Evolutionary conservation across 306 rosid genomes (phyloP).

Genomic region (Malus sieversii): DNA sequence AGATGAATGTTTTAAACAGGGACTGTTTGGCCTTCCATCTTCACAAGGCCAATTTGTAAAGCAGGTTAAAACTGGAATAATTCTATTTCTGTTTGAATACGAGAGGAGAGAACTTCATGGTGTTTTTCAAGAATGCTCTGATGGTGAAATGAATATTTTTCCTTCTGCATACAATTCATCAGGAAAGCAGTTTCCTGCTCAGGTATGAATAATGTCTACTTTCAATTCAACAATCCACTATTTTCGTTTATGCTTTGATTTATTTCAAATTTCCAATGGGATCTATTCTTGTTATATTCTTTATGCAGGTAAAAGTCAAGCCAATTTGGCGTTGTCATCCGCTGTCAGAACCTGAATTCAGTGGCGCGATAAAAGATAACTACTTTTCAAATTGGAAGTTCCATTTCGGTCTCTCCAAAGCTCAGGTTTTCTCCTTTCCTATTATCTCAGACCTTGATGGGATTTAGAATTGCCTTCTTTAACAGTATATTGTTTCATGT

Average conservation of each 20-base stretch:
- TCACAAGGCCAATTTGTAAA: slow-evolving; percentile 30
- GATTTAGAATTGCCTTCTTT: not conserved
- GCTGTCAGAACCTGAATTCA: slow-evolving; percentile 39
- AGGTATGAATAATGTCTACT: slow-evolving; percentile 30
- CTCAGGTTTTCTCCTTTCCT: slow-evolving; percentile 42
- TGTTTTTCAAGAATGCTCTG: slow-evolving; percentile 42
- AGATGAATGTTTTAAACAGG: slow-evolving; percentile 27
- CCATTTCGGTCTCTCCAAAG: slow-evolving; percentile 51
- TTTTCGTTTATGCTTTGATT: not conserved
- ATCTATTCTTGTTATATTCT: not conserved
- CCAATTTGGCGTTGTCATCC: slow-evolving; percentile 51
- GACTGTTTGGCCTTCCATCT: slow-evolving; percentile 40
- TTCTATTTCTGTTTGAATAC: slow-evolving; percentile 51
- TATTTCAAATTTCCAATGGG: not conserved
- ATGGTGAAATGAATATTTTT: slow-evolving; percentile 38
- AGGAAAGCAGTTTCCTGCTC: slow-evolving; percentile 50
- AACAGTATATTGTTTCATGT: not conserved
- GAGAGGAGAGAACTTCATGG: slow-evolving; percentile 55
- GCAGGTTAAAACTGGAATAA: slow-evolving; percentile 45
- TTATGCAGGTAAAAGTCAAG: slow-evolving; percentile 39
- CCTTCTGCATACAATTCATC: slow-evolving; percentile 33
- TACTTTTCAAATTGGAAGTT: slow-evolving; percentile 44
- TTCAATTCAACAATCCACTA: not conserved
- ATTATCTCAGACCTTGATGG: slow-evolving; percentile 3
- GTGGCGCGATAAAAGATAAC: slow-evolving; percentile 41